Base-by-base conservation (phyloP, 2,329 filamentous ascomycete species). In the Colletotrichum chlorophyti region DNA sequence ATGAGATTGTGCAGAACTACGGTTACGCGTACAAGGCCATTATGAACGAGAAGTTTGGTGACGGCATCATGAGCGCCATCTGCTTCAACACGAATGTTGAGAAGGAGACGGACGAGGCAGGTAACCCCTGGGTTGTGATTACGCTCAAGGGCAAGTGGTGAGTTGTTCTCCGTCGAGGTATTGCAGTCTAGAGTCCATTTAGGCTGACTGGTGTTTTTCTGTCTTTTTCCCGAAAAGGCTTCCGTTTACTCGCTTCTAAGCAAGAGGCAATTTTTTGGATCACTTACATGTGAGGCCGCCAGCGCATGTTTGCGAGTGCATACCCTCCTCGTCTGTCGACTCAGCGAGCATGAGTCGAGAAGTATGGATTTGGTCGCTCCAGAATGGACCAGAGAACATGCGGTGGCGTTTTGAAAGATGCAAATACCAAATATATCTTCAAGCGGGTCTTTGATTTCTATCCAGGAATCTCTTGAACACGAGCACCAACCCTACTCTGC, bases 1-100 rank as follows among this genome's bases (percentile, higher is more conserved):
- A 92, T 73, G 94, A 98, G 81, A 90, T 97, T 70, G 89, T 98
- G 62, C 93, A 97, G 78, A 98, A 97, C 74, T 97, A 97, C 69
- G 94, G 94, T 1, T 96, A 97, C 73, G 91, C 93, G 1, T 97
- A 96, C 77, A 97, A 97, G 82, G 93, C 93, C 1, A 85, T 98
- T 5, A 72, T 97, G 74, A 97, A 98, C 66, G 94, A 98, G 83
- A 97, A 97, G 81, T 93, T 92, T 70, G 90, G 90, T 0, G 90
- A 93, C 70, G 94, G 94, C 1, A 98, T 98, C 70, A 97, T 98
- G 94, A 96, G 92, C 70, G 94, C 93, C 1, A 97, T 97, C 69
- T 87, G 87, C 14, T 97, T 97, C 74, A 90, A 87, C 49, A 96
- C 92, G 0, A 92, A 92, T 70, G 90, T 98, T 3, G 92, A 97